Conservation (phyloP, 805 yeast species). For the Kazachstania psychrophila region DNA sequence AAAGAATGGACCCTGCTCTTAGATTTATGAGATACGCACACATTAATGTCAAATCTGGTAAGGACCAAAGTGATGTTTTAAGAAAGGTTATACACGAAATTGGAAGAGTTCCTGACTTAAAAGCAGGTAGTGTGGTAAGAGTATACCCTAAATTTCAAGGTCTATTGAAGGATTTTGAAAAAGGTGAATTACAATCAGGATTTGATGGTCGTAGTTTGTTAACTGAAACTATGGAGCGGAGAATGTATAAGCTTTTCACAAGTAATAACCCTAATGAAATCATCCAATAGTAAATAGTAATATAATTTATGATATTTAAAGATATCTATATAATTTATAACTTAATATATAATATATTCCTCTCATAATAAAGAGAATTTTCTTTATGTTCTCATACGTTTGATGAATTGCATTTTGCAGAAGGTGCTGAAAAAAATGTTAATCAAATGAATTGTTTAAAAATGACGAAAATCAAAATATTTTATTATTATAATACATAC, state of each 20-base stretch:
- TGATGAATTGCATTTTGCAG: constrained; percentile 30
- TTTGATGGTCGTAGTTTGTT: constrained; percentile 38
- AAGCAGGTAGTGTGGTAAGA: constrained; percentile 37
- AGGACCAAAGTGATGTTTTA: constrained; percentile 38
- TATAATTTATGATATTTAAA: neutral
- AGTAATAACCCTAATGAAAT: constrained; percentile 43
- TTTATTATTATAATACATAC: constrained; percentile 31
- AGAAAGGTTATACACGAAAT: constrained; percentile 46
- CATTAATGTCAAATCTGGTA: constrained; percentile 50
- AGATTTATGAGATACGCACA: constrained; percentile 48
- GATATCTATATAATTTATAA: neutral
- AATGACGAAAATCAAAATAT: neutral
- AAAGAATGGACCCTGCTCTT: constrained; percentile 46
- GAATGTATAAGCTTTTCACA: constrained; percentile 40
- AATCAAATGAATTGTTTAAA: constrained; percentile 1
- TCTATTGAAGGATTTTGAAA: constrained; percentile 22
- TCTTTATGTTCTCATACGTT: constrained; percentile 10
- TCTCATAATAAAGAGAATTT: neutral
- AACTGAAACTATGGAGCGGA: constrained; percentile 42
- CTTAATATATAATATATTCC: neutral
- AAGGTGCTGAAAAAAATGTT: constrained; percentile 24
- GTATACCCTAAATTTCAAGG: constrained; percentile 34
- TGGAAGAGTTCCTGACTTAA: constrained; percentile 45
- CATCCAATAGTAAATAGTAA: constrained; percentile 8
- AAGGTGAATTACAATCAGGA: constrained; percentile 34